Evolutionary conservation across 768 basidiomycete genomes (phyloP), one percentile per base, ranked within the genome.

Genomic region (Neoboletus subvelutipes): DNA sequence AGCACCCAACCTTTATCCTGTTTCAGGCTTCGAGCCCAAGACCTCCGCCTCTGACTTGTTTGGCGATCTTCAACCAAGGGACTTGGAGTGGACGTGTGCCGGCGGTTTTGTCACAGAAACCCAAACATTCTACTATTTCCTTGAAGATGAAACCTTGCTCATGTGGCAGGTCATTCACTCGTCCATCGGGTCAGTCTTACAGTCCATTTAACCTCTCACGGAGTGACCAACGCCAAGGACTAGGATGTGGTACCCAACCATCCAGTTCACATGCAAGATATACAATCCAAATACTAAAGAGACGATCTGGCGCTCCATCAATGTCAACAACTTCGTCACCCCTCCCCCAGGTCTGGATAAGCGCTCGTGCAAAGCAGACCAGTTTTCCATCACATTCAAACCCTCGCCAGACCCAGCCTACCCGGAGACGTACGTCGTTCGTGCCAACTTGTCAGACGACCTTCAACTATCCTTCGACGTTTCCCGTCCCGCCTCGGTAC

Each of bases 221-320:
- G 36, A 29, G 22, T 55, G 34, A 53, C 57, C 62, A 50, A 64
- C 57, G 8, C 48, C 51, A 56, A 49, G 2, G 61, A 15, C 58
- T 66, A 96, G 94, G 24, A 71, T 98, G 58, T 94, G 95, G 86
- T 95, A 90, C 68, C 94, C 97, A 4, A 92, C 88, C 31, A 87
- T 96, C 65, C 96, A 99, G 73, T 92, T 98, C 72, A 90, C 86
- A 5, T 94, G 87, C 85, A 96, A 94, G 75, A 74, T 90, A 50
- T 87, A 83, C 76, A 83, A 97, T 67, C 87, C 93, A 6, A 79
- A 81, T 59, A 92, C 87, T 20, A 83, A 85, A 54, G 80, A 89
- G 65, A 80, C 74, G 45, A 77, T 77, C 56, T 99, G 95, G 95
- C 91, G 90, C 71, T 93, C 92, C 28, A 69, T 93, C 71, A 94